phyloP scores from a whole-genome alignment of 129 eudicot species.

The Escallonia rubra region DNA sequence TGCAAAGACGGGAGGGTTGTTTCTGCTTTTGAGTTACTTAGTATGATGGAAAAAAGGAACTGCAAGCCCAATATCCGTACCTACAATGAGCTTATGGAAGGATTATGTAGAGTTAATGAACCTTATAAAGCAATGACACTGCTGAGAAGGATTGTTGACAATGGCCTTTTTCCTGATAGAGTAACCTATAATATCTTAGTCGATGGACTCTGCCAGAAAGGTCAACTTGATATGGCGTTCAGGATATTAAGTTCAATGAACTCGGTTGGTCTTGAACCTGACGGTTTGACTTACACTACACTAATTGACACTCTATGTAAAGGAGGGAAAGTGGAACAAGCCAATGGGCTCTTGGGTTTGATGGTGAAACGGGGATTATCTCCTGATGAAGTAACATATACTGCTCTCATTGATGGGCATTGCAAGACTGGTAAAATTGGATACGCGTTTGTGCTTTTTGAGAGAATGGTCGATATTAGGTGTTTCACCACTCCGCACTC shows the following conservation, averaged over 20 bases:
- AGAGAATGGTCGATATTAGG: constrained; percentile 16
- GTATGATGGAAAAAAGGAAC: constrained; percentile 38
- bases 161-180: constrained; percentile 28
- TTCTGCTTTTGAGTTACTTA: constrained; percentile 40
- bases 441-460: constrained; percentile 27
- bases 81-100: constrained; percentile 45
- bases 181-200: constrained; percentile 35
- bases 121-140: constrained; percentile 36
- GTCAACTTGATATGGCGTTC: constrained; percentile 30
- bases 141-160: constrained; percentile 24
- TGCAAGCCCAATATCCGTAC: constrained; percentile 43
- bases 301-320: constrained; percentile 32
- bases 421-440: constrained; percentile 25
- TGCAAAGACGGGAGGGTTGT: constrained; percentile 39
- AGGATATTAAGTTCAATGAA: constrained; percentile 21
- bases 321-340: constrained; percentile 26
- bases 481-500: constrained; percentile 32
- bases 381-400: constrained; percentile 36
- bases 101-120: constrained; percentile 33
- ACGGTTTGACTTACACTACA: constrained; percentile 27
- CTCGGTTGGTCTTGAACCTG: constrained; percentile 14
- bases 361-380: constrained; percentile 33
- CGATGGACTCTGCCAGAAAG: constrained; percentile 31
- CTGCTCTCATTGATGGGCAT: constrained; percentile 38
- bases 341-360: constrained; percentile 23